These are phyloP conservation scores for Ampelocalamus luodianensis DNA, from an alignment of 176 grass and related monocot species.

Conservation along the genomic window DNA sequence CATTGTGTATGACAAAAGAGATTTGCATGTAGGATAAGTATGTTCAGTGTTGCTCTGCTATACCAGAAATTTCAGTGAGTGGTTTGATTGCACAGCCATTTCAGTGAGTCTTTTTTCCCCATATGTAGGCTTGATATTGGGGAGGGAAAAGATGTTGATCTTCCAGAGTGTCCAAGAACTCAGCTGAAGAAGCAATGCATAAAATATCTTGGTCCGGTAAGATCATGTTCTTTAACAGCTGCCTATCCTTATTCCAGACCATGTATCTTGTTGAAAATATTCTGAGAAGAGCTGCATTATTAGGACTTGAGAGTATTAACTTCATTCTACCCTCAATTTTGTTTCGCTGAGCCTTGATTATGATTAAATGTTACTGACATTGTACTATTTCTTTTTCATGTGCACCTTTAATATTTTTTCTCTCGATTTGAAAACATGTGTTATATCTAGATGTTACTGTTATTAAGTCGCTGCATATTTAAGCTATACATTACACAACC, in stretches of 20 bases:
- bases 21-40: background rate
- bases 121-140: constrained; percentile 86
- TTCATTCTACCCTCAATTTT: background rate
- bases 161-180: constrained; percentile 70
- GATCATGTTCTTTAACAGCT: constrained; percentile 6
- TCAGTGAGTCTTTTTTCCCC: background rate
- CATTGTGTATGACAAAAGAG: background rate
- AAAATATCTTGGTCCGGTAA: constrained; percentile 95
- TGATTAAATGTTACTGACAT: background rate
- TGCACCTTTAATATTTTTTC: background rate
- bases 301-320: background rate
- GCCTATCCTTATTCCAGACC: background rate
- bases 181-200: constrained; percentile 77
- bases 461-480: background rate
- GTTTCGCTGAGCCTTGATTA: background rate
- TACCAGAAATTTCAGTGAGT: background rate
- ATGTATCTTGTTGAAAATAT: background rate
- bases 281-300: background rate
- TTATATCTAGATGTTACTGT: background rate
- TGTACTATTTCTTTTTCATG: background rate
- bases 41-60: background rate
- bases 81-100: background rate
- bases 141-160: constrained; percentile 79
- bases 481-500: background rate
- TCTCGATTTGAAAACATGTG: background rate